Evolutionary conservation across 331 rosid species (phyloP), one percentile per base, ranked within the genome.

Genomic region (Rhamnella rubrinervis): DNA sequence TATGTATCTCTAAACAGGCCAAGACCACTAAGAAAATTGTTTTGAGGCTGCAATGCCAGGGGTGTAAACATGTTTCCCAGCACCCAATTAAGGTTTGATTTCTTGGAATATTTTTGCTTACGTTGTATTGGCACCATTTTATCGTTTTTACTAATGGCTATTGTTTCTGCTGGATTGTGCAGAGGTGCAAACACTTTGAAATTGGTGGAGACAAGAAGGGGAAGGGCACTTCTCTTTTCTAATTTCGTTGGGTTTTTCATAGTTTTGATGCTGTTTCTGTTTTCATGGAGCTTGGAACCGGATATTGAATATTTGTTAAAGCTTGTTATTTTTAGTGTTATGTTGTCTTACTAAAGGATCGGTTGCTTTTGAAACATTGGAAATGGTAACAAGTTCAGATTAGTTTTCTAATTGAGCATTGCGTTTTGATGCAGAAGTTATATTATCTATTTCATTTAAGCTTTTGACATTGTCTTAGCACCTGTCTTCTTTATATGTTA

Each of bases 201-300:
- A 90, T 90, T 56, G 96, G 96, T 19, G 95, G 96, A 62, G 96
- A 90, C 77, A 90, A 90, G 84, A 90, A 90, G 74, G 96, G 96
- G n/a, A 90, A 87, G 77, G 92, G 96, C 72, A 87, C 96, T 37
- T 90, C 96, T 25, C 87, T 90, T 26, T 90, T 90, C 76, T 90
- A 87, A 66, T 67, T 63, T 23, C 60, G 47, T 19, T 47, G 21
- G 55, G 10, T 61, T 68, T 60, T 65, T 53, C 44, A 37, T 38
- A 3, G 26, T 40, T 59, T 13, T 41, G 15, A 1, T 55, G 68
- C 44, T 75, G 10, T 61, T 31, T 17, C 39, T 35, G 60, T 31
- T 65, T 28, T 28, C 25, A 65, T 71, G 82, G 61, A 74, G 70
- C 69, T 46, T 71, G 82, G 61, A 74, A 74, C 69, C 55, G 9